These are phyloP conservation scores for Leishmania martiniquensis DNA, from an alignment of 208 protist species.

Conservation along the genomic window DNA sequence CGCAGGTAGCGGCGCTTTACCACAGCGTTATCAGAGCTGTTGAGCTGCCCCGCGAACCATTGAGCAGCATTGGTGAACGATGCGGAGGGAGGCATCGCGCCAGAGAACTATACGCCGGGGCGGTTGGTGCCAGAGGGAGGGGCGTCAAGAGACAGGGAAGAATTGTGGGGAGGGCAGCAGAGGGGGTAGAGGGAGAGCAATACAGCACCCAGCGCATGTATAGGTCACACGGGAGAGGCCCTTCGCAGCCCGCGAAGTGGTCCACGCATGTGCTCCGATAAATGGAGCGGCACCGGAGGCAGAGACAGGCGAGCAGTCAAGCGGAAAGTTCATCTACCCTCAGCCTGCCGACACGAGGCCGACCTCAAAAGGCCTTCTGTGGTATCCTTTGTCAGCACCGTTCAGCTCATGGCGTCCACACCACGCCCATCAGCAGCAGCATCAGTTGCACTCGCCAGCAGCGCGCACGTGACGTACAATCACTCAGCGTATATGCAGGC, in stretches of 20 bases:
- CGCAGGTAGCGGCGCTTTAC: slow-evolving; percentile 67
- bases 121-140: not conserved
- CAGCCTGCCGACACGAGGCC: not conserved
- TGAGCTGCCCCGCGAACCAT: slow-evolving; percentile 52
- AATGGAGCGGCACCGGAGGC: not conserved
- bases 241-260: not conserved
- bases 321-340: not conserved
- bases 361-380: not conserved
- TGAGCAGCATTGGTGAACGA: slow-evolving; percentile 4
- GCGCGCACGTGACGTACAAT: not conserved
- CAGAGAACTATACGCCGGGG: not conserved
- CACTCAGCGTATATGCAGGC: not conserved
- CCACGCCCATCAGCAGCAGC: not conserved
- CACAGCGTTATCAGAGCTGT: slow-evolving; percentile 47
- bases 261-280: not conserved
- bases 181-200: not conserved
- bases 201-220: not conserved
- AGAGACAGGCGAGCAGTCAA: not conserved
- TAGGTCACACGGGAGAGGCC: not conserved
- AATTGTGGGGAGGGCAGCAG: not conserved
- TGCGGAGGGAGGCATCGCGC: slow-evolving; percentile 4
- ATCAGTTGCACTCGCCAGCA: not conserved
- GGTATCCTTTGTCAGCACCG: not conserved
- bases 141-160: not conserved
- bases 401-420: not conserved